These are phyloP conservation scores for Megacollybia marginata DNA, from an alignment of 768 basidiomycete genomes.

Conservation along the genomic window DNA sequence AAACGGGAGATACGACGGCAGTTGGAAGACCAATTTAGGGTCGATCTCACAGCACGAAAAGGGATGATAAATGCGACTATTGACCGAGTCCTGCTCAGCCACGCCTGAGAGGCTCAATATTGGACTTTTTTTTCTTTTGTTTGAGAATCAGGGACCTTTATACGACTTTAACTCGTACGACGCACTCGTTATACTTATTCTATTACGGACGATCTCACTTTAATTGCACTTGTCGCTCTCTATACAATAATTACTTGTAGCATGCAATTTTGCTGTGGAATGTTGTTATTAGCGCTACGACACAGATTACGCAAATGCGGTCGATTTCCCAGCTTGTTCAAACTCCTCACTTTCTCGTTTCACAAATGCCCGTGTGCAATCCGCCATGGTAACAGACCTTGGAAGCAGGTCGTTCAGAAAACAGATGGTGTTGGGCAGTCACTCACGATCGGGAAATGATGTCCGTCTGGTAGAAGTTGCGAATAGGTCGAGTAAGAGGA, in stretches of 20 bases:
- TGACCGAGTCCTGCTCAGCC: constrained; percentile 32
- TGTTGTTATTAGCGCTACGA: background rate
- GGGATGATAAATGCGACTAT: constrained; percentile 71
- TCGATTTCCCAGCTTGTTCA: constrained; percentile 37
- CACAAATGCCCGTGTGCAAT: constrained; percentile 83
- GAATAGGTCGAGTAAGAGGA: constrained; percentile 72
- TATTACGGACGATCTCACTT: no score
- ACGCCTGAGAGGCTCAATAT: background rate
- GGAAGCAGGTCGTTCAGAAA: background rate
- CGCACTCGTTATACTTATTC: no score
- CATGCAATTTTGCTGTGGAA: no score
- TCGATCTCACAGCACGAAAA: constrained; percentile 69
- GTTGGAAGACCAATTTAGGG: constrained; percentile 76
- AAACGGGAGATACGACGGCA: constrained; percentile 85
- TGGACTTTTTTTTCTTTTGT: constrained; percentile 1
- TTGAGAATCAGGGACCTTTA: background rate
- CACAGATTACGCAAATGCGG: constrained; percentile 33
- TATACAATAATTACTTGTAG: no score
- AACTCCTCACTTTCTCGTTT: constrained; percentile 62
- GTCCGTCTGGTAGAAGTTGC: constrained; percentile 96
- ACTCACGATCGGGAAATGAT: constrained; percentile 89
- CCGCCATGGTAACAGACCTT: constrained; percentile 94
- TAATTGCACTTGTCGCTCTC: no score
- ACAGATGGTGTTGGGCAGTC: background rate
- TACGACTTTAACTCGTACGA: no score